Base-by-base conservation (phyloP, 129 eudicot species). In the Flaveria robusta region DNA sequence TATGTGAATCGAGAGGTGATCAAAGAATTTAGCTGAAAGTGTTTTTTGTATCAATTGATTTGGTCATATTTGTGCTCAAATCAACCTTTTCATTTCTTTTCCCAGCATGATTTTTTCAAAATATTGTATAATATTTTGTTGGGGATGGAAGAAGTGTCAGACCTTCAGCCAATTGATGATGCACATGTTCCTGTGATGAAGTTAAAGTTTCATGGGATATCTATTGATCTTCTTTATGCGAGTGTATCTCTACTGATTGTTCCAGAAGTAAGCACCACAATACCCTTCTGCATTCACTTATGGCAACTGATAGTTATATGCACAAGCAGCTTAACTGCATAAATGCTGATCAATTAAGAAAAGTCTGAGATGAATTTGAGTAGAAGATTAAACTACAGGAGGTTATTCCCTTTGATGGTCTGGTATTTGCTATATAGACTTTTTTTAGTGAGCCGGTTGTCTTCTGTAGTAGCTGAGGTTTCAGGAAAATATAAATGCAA, bases 161-260 rank as follows among this genome's bases (percentile, higher is more conserved):
- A 77, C 59, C 75, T 82, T 77, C 85, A 82, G 52, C 82, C 82
- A 65, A 68, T 82, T 71, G 60, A 56, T 5, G 81, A 77, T 77
- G 85, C 85, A 68, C 85, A 82, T 82, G 85, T 82, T 45, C 85
- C 85, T 37, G 75, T 82, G 20, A 77, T 82, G 82, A 82, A 82
- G 60, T 76, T 82, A 74, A 82, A 82, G 74, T 82, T 82, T 19
- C 74, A 76, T 42, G 85, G 82, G n/a, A 77, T 82, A 77, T 82
- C 85, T 43, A 82, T 82, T 71, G 85, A 82, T 82, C 85, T 82
- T 77, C 74, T 82, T 22, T 82, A 82, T 55, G 85, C 85, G 8
- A 77, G 85, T 12, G 78, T 82, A 42, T 76, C 85, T 55, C 70
- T 82, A 64, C 58, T 82, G 70, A 70, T 71, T 76, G 82, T 82